A percentile compares a stretch with the other conserved stretches of the same genome.
These are phyloP conservation scores for Oxyria digyna DNA, from an alignment of 148 eudicot genomes.

Conservation along the genomic window DNA sequence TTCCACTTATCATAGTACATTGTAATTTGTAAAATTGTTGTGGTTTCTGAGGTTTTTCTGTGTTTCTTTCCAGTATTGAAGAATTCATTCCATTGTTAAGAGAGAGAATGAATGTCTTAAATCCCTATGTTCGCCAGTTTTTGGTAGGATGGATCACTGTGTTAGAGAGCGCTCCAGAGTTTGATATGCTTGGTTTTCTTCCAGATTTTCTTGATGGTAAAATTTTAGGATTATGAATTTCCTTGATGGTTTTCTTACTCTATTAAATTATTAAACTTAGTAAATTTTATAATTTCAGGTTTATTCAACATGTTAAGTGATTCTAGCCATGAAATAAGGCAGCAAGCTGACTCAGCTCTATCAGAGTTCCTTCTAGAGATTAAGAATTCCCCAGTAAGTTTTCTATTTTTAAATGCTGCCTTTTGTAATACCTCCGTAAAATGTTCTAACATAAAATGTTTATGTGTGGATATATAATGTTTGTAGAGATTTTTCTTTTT, in stretches of 20 bases:
- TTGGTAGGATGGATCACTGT: slow-evolving; percentile 99
- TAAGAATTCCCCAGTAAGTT: slow-evolving; percentile 85
- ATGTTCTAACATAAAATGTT: background rate
- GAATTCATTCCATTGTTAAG: slow-evolving; percentile 97
- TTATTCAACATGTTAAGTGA: slow-evolving; percentile 96
- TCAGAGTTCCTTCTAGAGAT: slow-evolving; percentile 97
- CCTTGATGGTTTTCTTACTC: background rate
- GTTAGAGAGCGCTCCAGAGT: slow-evolving; percentile 93
- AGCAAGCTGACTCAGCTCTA: slow-evolving; percentile 97
- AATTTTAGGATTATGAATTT: slow-evolving; percentile 1
- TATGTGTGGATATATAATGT: background rate
- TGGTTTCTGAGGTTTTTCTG: slow-evolving; percentile 6
- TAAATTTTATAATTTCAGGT: slow-evolving; percentile 36
- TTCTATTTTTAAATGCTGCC: background rate
- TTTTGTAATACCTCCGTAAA: background rate
- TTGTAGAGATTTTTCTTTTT: background rate
- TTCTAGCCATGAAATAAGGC: slow-evolving; percentile 92
- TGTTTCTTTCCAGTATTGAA: slow-evolving; percentile 57
- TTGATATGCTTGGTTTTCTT: slow-evolving; percentile 98
- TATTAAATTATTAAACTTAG: slow-evolving; percentile 7
- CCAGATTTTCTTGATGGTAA: slow-evolving; percentile 99
- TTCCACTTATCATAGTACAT: slow-evolving; percentile 4
- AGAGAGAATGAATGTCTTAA: slow-evolving; percentile 94
- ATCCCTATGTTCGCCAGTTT: slow-evolving; percentile 95
- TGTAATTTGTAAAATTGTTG: background rate